Evolutionary conservation across 2,329 filamentous ascomycete species (phyloP).

Genomic region (Hirsutella minnesotensis): DNA sequence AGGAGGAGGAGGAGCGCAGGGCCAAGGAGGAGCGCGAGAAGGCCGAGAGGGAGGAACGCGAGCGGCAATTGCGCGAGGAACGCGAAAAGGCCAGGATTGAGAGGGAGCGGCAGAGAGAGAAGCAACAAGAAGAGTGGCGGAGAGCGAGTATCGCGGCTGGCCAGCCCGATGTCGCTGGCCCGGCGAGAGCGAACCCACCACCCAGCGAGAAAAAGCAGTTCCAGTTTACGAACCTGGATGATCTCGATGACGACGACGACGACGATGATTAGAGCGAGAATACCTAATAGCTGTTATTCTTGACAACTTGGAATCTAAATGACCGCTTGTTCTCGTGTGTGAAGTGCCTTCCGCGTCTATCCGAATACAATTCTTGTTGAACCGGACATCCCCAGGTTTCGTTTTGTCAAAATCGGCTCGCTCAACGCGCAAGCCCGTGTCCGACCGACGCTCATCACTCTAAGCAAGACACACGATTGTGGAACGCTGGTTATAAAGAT

Average conservation of each 20-base stretch:
- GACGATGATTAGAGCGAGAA: background rate
- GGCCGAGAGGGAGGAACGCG: slow-evolving; percentile 31
- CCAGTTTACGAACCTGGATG: slow-evolving; percentile 41
- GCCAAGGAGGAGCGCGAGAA: slow-evolving; percentile 35
- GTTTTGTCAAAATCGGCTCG: too few species aligned
- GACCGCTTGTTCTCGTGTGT: too few species aligned
- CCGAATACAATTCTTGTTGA: too few species aligned
- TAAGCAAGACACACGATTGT: too few species aligned
- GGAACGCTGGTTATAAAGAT: too few species aligned
- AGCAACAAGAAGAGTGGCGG: slow-evolving; percentile 29
- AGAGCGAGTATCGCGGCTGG: slow-evolving; percentile 22
- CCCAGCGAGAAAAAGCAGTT: slow-evolving; percentile 38
- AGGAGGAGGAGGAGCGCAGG: slow-evolving; percentile 37
- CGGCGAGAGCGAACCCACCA: slow-evolving; percentile 13
- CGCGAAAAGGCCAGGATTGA: slow-evolving; percentile 26
- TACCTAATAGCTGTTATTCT: background rate
- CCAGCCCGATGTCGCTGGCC: slow-evolving; percentile 12
- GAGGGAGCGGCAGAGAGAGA: slow-evolving; percentile 29
- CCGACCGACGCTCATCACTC: too few species aligned
- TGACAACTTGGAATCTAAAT: too few species aligned
- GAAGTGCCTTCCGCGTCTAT: too few species aligned
- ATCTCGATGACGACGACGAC: slow-evolving; percentile 35
- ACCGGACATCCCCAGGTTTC: too few species aligned
- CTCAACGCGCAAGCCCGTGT: too few species aligned
- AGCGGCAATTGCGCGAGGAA: slow-evolving; percentile 28